Conservation (phyloP, 257 asterid species). For the Rhazya stricta region DNA sequence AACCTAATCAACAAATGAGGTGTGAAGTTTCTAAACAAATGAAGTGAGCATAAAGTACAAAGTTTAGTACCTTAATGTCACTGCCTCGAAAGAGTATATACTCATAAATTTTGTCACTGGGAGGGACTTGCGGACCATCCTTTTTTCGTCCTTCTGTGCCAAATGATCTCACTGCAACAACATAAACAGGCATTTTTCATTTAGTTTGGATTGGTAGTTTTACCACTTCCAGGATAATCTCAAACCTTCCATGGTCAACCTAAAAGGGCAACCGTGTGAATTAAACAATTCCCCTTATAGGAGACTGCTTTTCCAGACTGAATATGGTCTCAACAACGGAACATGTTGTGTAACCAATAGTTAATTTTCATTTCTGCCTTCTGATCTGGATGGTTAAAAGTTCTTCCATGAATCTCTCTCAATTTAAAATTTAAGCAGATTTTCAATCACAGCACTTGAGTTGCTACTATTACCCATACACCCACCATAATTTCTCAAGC, state of each 20-base stretch:
- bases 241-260: background rate
- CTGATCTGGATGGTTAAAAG: background rate
- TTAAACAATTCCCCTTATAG: background rate
- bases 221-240: background rate
- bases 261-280: background rate
- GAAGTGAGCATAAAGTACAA: conserved; percentile 4
- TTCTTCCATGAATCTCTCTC: background rate
- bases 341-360: background rate
- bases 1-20: background rate
- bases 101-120: conserved; percentile 81
- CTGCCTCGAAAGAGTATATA: conserved; percentile 90
- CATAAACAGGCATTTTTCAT: background rate
- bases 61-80: conserved; percentile 71
- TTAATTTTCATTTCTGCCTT: background rate
- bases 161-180: conserved; percentile 74
- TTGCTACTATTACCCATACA: background rate
- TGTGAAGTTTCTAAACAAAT: background rate
- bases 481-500: background rate
- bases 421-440: background rate
- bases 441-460: background rate
- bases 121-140: conserved; percentile 91
- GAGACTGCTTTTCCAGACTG: background rate
- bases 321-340: background rate
- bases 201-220: background rate
- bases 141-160: conserved; percentile 96